Conservation (phyloP, 768 basidiomycete species). For the Boletus subcaerulescens region DNA sequence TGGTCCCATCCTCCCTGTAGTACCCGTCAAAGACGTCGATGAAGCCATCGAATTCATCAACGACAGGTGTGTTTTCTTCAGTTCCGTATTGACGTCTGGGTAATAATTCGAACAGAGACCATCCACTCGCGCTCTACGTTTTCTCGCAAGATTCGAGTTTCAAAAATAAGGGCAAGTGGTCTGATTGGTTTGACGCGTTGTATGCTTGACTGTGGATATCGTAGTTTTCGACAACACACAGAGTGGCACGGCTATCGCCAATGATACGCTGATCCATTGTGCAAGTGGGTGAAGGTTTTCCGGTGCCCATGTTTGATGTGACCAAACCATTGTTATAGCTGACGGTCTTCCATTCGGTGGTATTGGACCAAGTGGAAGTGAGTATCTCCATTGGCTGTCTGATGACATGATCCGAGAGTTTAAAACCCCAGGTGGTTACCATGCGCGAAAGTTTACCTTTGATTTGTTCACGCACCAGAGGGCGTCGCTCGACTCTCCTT, state of each 20-base stretch:
- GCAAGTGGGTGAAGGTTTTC: constrained; percentile 39
- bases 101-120: constrained; percentile 44
- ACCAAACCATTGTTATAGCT: constrained; percentile 28
- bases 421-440: constrained; percentile 50
- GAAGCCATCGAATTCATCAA: constrained; percentile 71
- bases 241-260: constrained; percentile 67
- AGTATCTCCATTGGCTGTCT: constrained; percentile 22
- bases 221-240: constrained; percentile 67
- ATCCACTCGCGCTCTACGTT: constrained; percentile 75
- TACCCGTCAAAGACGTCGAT: constrained; percentile 68
- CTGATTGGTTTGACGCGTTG: not conserved
- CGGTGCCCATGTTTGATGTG: not conserved
- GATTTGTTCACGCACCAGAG: constrained; percentile 78
- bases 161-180: constrained; percentile 56
- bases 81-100: not conserved
- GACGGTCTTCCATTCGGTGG: constrained; percentile 75
- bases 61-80: constrained; percentile 38
- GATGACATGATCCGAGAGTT: not conserved
- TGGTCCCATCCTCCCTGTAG: constrained; percentile 75
- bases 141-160: constrained; percentile 60
- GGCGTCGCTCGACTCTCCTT: constrained; percentile 45
- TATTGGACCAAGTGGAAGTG: constrained; percentile 69
- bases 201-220: not conserved
- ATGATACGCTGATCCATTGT: constrained; percentile 65
- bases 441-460: constrained; percentile 73